A percentile compares a stretch with the other conserved stretches of the same genome.
Evolutionary conservation across 495 filamentous ascomycete genomes (phyloP).

Genomic region (Glarea lozoyensis): DNA sequence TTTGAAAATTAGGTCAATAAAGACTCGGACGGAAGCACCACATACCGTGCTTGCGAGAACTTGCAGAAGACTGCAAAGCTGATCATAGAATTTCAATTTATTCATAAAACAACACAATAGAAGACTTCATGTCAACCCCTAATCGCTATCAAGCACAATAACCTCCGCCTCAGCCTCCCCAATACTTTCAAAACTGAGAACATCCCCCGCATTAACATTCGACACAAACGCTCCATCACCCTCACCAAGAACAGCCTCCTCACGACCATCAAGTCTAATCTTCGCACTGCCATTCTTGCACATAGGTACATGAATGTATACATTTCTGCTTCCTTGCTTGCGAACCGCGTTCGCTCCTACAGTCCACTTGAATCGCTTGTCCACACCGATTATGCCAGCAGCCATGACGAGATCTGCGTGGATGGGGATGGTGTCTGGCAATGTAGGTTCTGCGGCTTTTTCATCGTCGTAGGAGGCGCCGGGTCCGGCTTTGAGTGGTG

Average conservation of each 20-base stretch:
- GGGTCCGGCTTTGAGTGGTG: slow-evolving; percentile 54
- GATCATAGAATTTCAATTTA: too few species aligned
- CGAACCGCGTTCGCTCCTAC: slow-evolving; percentile 40
- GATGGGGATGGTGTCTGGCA: slow-evolving; percentile 60
- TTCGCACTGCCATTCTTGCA: slow-evolving; percentile 60
- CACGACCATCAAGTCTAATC: slow-evolving; percentile 43
- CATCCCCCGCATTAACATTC: slow-evolving; percentile 46
- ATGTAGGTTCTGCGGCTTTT: slow-evolving; percentile 43
- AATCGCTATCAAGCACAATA: slow-evolving; percentile 46
- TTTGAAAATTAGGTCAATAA: too few species aligned
- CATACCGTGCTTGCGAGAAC: too few species aligned
- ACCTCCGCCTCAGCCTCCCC: slow-evolving; percentile 62
- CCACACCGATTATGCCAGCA: slow-evolving; percentile 52
- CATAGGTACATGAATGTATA: slow-evolving; percentile 72
- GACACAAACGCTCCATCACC: slow-evolving; percentile 68
- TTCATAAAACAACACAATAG: too few species aligned
- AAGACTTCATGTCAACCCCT: slow-evolving; percentile 2
- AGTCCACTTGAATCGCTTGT: slow-evolving; percentile 48
- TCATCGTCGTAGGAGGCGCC: slow-evolving; percentile 51
- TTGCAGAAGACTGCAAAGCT: too few species aligned
- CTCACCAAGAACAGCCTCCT: slow-evolving; percentile 53
- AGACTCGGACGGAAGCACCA: too few species aligned
- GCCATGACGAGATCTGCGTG: slow-evolving; percentile 75
- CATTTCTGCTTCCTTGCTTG: slow-evolving; percentile 48
- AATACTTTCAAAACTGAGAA: slow-evolving; percentile 50